These are phyloP conservation scores for Arabidopsis lyrata DNA, from an alignment of 441 rosid species.

Conservation along the genomic window DNA sequence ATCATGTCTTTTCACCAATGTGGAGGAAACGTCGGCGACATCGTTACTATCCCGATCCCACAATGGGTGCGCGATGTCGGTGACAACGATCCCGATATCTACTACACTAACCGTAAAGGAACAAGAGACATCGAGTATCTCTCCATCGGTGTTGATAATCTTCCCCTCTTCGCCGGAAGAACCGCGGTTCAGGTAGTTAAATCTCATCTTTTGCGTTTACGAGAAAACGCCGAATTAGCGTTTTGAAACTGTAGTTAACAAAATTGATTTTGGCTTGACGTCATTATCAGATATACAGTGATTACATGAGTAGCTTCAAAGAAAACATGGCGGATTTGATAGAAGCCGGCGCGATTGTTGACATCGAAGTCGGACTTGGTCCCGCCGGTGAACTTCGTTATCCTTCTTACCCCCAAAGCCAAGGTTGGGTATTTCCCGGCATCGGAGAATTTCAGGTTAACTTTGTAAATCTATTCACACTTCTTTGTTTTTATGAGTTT, in stretches of 20 bases:
- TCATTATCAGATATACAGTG: slow-evolving; percentile 30
- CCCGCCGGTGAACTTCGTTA: slow-evolving; percentile 90
- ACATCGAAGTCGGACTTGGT: slow-evolving; percentile 85
- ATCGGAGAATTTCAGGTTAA: slow-evolving; percentile 83
- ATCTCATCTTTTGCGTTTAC: too few relatives aligned
- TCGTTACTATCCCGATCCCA: slow-evolving; percentile 71
- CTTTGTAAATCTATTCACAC: neutral
- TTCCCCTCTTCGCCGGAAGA: slow-evolving; percentile 66
- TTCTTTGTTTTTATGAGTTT: neutral
- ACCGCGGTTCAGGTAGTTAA: slow-evolving; percentile 61
- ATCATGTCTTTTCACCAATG: slow-evolving; percentile 90
- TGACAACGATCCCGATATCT: slow-evolving; percentile 64
- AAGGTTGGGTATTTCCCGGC: slow-evolving; percentile 84
- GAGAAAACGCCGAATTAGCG: too few relatives aligned
- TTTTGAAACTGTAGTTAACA: too few relatives aligned
- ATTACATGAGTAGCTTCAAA: slow-evolving; percentile 79
- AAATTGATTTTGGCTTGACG: too few relatives aligned
- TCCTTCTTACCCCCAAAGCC: slow-evolving; percentile 72
- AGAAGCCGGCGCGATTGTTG: slow-evolving; percentile 60
- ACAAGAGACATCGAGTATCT: slow-evolving; percentile 69
- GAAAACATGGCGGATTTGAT: slow-evolving; percentile 68
- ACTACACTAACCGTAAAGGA: slow-evolving; percentile 63
- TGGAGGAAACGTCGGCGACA: slow-evolving; percentile 85
- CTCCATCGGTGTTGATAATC: slow-evolving; percentile 67
- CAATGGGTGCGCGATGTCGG: slow-evolving; percentile 70